Percentiles rank a stretch among this genome's conserved stretches.
These are phyloP conservation scores for Ottelia alismoides DNA, from an alignment of 106 monocot species.

Conservation along the genomic window DNA sequence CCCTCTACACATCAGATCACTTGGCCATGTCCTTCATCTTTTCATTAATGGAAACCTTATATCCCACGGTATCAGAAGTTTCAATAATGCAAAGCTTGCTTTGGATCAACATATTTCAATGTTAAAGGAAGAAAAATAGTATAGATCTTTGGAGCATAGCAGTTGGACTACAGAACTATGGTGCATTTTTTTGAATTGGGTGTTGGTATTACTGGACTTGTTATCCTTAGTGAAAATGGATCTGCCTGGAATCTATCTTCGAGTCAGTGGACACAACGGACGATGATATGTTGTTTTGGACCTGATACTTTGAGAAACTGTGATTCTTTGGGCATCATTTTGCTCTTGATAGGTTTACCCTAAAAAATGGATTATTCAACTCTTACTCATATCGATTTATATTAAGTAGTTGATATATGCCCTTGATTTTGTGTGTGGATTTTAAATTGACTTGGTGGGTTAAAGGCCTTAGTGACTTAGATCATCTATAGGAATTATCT, in stretches of 20 bases:
- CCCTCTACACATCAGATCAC: slow-evolving; percentile 66
- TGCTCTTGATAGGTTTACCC: no score
- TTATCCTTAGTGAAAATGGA: slow-evolving; percentile 12
- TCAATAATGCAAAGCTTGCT: slow-evolving; percentile 27
- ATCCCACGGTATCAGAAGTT: slow-evolving; percentile 43
- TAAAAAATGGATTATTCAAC: no score
- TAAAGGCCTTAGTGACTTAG: no score
- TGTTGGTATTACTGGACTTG: slow-evolving; percentile 34
- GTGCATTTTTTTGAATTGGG: slow-evolving; percentile 70
- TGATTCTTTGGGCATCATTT: no score
- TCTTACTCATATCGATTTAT: no score
- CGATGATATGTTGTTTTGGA: no score
- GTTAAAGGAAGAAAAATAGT: slow-evolving; percentile 52
- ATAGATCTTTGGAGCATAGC: slow-evolving; percentile 92
- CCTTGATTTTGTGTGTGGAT: no score
- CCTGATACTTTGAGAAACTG: no score
- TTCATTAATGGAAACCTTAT: slow-evolving; percentile 60
- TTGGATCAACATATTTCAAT: slow-evolving; percentile 40
- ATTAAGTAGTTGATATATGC: no score
- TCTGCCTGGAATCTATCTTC: slow-evolving; percentile 10
- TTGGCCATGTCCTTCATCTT: slow-evolving; percentile 88
- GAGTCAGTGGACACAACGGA: slow-evolving; percentile 15
- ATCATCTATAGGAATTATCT: no score
- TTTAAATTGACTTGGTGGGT: no score
- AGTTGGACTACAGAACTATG: slow-evolving; percentile 99